These are phyloP conservation scores for Allomyces arbusculus DNA, from an alignment of 192 early-diverging fungal genomes.

Conservation along the genomic window DNA sequence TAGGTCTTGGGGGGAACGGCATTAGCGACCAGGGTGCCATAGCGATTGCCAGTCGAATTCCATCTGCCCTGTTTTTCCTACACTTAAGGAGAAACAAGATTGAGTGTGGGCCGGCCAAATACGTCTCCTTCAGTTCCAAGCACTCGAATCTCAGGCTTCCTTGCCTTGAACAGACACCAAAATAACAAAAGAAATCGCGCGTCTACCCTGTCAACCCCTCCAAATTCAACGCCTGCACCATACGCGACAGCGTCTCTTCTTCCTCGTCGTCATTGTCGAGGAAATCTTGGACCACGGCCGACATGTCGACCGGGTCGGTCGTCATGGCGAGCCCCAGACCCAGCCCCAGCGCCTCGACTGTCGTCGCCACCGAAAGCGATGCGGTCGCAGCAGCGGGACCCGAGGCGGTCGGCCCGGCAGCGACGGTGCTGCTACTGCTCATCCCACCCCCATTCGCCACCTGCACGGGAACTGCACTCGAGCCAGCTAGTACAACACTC, in stretches of 20 bases:
- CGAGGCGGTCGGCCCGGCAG: background rate
- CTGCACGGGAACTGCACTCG: too few relatives aligned
- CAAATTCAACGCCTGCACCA: background rate
- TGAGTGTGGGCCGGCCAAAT: background rate
- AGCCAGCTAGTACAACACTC: too few relatives aligned
- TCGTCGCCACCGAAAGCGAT: background rate
- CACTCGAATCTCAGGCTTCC: too few relatives aligned
- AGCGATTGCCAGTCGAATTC: background rate
- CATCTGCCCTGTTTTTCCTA: background rate
- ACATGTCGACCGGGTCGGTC: background rate
- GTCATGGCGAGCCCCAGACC: background rate
- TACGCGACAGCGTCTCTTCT: background rate
- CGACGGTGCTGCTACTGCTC: background rate
- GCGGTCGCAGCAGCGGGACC: background rate
- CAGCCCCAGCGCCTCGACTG: background rate
- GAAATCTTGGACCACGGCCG: background rate
- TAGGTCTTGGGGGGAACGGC: background rate
- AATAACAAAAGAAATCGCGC: too few relatives aligned
- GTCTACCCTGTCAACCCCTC: background rate
- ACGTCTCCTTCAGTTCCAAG: too few relatives aligned
- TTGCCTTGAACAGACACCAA: too few relatives aligned
- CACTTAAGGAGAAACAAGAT: background rate
- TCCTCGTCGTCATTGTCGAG: background rate
- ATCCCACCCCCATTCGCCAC: background rate
- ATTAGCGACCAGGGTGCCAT: background rate